These are phyloP conservation scores for Isochrysis galbana DNA, from an alignment of 78 protist genomes.

Conservation along the genomic window DNA sequence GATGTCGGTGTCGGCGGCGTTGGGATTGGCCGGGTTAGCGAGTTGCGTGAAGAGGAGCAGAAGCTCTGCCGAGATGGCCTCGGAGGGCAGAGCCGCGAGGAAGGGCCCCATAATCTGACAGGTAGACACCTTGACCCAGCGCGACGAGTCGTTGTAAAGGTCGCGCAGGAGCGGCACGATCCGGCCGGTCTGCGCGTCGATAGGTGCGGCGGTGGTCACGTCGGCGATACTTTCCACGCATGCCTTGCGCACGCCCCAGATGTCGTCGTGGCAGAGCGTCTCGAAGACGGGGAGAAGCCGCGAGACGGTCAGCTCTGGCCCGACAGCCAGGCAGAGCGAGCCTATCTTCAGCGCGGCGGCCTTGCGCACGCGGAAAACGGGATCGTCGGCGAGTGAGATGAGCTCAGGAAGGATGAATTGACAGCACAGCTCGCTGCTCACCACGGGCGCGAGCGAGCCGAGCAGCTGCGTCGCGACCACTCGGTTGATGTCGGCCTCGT, in stretches of 20 bases:
- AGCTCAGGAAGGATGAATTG: slow-evolving; percentile 46
- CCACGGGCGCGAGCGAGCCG: neutral
- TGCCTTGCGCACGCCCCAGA: slow-evolving; percentile 78
- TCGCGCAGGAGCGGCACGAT: slow-evolving; percentile 7
- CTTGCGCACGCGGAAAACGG: slow-evolving; percentile 57
- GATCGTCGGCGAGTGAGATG: slow-evolving; percentile 28
- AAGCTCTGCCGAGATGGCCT: too few relatives aligned
- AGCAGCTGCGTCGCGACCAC: slow-evolving; percentile 51
- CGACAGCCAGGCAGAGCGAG: neutral
- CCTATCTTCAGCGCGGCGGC: slow-evolving; percentile 22
- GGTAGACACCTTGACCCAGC: slow-evolving; percentile 59
- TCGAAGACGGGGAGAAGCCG: slow-evolving; percentile 30
- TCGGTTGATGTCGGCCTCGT: slow-evolving; percentile 44
- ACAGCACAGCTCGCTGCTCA: neutral
- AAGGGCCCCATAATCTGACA: too few relatives aligned
- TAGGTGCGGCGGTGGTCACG: slow-evolving; percentile 41
- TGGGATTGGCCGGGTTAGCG: too few relatives aligned
- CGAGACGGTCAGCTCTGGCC: neutral
- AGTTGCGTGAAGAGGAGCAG: too few relatives aligned
- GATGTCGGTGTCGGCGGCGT: too few relatives aligned
- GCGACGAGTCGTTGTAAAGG: neutral
- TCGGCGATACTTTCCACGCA: slow-evolving; percentile 47
- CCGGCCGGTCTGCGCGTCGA: slow-evolving; percentile 46
- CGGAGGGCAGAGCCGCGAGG: too few relatives aligned
- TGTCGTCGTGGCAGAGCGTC: slow-evolving; percentile 39